phyloP scores from a whole-genome alignment of 768 basidiomycete genomes.

The Candolleomyces efflorescens region DNA sequence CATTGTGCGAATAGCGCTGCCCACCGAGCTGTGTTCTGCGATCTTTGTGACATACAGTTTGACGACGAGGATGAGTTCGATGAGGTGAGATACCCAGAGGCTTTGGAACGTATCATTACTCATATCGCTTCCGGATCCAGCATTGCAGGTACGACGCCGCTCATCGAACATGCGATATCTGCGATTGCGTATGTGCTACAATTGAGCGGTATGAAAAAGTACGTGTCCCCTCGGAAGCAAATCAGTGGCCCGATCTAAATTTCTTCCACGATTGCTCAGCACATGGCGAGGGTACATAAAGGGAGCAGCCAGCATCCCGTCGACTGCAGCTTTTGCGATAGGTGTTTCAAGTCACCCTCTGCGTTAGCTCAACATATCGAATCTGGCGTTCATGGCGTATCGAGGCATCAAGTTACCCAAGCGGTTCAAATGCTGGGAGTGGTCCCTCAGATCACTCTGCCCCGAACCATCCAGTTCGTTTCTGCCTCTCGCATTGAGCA shows the following conservation, averaged over 20 bases:
- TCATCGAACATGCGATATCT: neutral
- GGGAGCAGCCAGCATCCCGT: slow-evolving; percentile 37
- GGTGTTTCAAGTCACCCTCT: slow-evolving; percentile 41
- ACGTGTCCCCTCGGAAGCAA: too few species aligned
- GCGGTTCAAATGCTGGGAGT: slow-evolving; percentile 40
- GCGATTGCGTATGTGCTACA: neutral
- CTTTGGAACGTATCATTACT: too few species aligned
- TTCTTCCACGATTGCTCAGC: slow-evolving; percentile 35
- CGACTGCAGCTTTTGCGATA: slow-evolving; percentile 34
- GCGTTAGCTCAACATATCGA: slow-evolving; percentile 64
- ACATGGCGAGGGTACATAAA: slow-evolving; percentile 41
- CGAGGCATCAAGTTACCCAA: slow-evolving; percentile 36
- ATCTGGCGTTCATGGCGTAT: slow-evolving; percentile 49
- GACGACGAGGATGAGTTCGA: neutral
- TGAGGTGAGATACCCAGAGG: neutral
- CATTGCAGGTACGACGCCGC: neutral
- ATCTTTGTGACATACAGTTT: neutral
- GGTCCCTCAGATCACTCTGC: slow-evolving; percentile 48
- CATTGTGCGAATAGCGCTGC: neutral
- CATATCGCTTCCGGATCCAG: neutral
- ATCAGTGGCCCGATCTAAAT: too few species aligned
- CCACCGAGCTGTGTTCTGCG: neutral
- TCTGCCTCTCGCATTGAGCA: neutral
- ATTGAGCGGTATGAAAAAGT: neutral
- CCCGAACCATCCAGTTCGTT: slow-evolving; percentile 36